These are phyloP conservation scores for Salix caprea DNA, from an alignment of 345 rosid genomes.

Conservation along the genomic window DNA sequence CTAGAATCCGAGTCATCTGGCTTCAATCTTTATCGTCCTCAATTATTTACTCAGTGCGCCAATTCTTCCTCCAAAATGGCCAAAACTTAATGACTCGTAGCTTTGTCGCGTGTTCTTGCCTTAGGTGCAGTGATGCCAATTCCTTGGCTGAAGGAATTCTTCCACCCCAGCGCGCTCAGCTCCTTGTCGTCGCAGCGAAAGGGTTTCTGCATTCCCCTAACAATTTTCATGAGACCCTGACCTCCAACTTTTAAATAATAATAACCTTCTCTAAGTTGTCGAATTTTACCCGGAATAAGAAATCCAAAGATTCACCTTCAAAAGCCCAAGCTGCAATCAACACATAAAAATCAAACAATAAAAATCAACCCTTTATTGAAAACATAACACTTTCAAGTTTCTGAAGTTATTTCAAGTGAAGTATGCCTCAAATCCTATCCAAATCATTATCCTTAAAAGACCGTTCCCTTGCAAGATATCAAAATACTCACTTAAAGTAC, in stretches of 20 bases:
- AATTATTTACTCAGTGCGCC: slow-evolving; percentile 7
- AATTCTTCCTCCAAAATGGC: slow-evolving; percentile 19
- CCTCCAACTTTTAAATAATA: slow-evolving; percentile 58
- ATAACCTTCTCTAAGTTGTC: slow-evolving; percentile 53
- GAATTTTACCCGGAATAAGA: slow-evolving; percentile 43
- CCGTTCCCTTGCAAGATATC: neutral
- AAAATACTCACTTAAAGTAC: neutral
- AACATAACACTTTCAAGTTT: neutral
- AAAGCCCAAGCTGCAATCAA: slow-evolving; percentile 50
- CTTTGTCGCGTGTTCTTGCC: slow-evolving; percentile 86
- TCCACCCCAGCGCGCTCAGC: slow-evolving; percentile 65
- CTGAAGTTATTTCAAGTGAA: neutral
- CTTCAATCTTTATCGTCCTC: slow-evolving; percentile 11
- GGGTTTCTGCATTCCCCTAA: slow-evolving; percentile 98
- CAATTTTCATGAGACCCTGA: slow-evolving; percentile 88
- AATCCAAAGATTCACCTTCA: slow-evolving; percentile 39
- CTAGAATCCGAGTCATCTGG: slow-evolving; percentile 83
- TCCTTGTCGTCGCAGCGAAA: slow-evolving; percentile 47
- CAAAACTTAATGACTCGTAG: slow-evolving; percentile 41
- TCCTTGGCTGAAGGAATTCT: slow-evolving; percentile 80
- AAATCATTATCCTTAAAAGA: neutral
- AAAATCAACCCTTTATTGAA: neutral
- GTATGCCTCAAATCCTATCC: neutral
- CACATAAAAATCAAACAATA: slow-evolving; percentile 29
- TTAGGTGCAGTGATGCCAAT: slow-evolving; percentile 71